Percentiles rank a stretch among this genome's conserved stretches.
These are phyloP conservation scores for Podaxis pistillaris DNA, from an alignment of 768 basidiomycete genomes.

Conservation along the genomic window DNA sequence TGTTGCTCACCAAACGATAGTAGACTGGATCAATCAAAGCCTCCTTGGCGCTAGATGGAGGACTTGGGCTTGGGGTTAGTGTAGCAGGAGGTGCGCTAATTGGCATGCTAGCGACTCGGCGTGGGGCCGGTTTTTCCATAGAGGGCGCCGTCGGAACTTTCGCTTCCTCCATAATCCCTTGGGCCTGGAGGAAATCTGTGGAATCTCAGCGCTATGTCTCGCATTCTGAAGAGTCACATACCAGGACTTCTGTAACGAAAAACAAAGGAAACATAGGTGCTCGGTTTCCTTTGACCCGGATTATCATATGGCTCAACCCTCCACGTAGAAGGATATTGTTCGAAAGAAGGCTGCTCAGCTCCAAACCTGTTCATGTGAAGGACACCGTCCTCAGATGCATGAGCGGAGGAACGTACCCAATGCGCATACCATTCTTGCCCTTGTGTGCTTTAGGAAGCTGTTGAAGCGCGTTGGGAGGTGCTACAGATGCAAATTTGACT, in stretches of 20 bases:
- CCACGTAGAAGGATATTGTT: conserved; percentile 54
- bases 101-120: conserved; percentile 43
- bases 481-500: conserved; percentile 34
- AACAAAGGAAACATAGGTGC: conserved; percentile 62
- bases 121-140: conserved; percentile 24
- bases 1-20: conserved; percentile 2
- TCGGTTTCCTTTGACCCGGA: conserved; percentile 30
- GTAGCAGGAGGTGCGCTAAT: conserved; percentile 19
- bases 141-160: conserved; percentile 18
- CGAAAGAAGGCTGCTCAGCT: conserved; percentile 32
- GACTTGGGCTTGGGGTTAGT: conserved; percentile 19
- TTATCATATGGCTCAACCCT: conserved; percentile 46
- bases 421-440: conserved; percentile 38
- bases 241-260: conserved; percentile 64
- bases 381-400: background rate
- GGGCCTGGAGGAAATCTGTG: conserved; percentile 48
- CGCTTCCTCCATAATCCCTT: conserved; percentile 46
- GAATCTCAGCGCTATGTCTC: background rate
- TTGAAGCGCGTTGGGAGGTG: conserved; percentile 42
- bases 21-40: conserved; percentile 5
- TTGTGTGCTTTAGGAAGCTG: conserved; percentile 29
- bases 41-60: background rate
- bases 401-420: conserved; percentile 38
- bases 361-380: conserved; percentile 42
- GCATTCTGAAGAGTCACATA: conserved; percentile 20